Conservation (phyloP, 306 rosid genomes). For the Vigna radiata region DNA sequence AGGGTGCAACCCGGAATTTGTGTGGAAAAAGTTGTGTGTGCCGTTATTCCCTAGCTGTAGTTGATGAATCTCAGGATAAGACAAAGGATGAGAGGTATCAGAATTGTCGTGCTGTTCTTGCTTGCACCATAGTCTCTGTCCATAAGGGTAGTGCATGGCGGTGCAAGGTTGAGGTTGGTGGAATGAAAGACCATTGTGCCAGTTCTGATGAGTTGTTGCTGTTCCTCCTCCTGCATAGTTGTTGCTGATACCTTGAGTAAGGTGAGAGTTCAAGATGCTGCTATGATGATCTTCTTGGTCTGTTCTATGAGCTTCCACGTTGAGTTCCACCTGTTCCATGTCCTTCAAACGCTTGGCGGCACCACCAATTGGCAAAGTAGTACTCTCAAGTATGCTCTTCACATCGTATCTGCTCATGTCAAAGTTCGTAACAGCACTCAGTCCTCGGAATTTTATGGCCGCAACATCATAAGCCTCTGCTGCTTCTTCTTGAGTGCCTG, state of each 20-base stretch:
- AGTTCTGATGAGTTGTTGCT: slow-evolving; percentile 35
- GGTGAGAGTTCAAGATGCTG: slow-evolving; percentile 41
- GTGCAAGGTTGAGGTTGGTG: slow-evolving; percentile 48
- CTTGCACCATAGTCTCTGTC: slow-evolving; percentile 77
- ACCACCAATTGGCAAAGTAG: slow-evolving; percentile 77
- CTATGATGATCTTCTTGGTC: slow-evolving; percentile 34
- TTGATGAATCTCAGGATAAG: slow-evolving; percentile 50
- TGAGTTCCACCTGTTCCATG: slow-evolving; percentile 55
- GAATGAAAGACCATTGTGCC: slow-evolving; percentile 67
- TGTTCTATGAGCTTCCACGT: slow-evolving; percentile 37
- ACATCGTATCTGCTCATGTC: slow-evolving; percentile 94
- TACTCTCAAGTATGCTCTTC: slow-evolving; percentile 81
- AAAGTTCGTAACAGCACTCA: slow-evolving; percentile 93
- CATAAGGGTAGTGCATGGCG: slow-evolving; percentile 57
- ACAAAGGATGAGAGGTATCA: slow-evolving; percentile 28
- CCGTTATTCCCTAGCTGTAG: slow-evolving; percentile 50
- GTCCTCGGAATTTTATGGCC: slow-evolving; percentile 88
- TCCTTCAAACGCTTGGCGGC: slow-evolving; percentile 85
- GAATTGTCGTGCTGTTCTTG: slow-evolving; percentile 62
- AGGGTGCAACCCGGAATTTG: slow-evolving; percentile 45
- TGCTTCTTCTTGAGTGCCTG: slow-evolving; percentile 96
- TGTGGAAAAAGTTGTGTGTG: slow-evolving; percentile 71
- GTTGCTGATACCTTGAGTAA: slow-evolving; percentile 46
- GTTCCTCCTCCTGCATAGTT: slow-evolving; percentile 20
- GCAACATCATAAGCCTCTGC: slow-evolving; percentile 98